Conservation (phyloP, 345 rosid genomes). For the Gossypium anomalum region DNA sequence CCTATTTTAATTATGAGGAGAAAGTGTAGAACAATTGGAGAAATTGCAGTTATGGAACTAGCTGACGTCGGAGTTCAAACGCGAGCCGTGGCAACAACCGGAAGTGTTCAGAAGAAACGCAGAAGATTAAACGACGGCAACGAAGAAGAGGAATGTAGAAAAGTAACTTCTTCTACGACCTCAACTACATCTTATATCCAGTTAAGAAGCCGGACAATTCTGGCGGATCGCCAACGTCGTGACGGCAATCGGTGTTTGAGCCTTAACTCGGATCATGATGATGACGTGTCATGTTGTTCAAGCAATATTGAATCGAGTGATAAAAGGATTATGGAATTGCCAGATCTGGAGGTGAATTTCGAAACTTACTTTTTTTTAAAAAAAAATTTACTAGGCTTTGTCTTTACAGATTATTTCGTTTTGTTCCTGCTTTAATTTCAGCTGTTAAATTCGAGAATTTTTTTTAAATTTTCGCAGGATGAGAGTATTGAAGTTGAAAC, state of each 20-base stretch:
- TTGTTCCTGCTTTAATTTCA: constrained; percentile 26
- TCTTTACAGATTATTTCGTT: constrained; percentile 22
- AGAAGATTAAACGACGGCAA: constrained; percentile 7
- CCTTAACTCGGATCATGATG: constrained; percentile 24
- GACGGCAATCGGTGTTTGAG: constrained; percentile 23
- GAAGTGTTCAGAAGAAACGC: constrained; percentile 7
- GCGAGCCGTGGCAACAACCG: constrained; percentile 13
- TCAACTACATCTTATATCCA: constrained; percentile 31
- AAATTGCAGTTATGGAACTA: constrained; percentile 26
- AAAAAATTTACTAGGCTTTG: not conserved
- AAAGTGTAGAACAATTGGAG: constrained; percentile 30
- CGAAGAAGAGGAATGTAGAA: constrained; percentile 7
- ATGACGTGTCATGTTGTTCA: constrained; percentile 47
- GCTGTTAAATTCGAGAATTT: constrained; percentile 14
- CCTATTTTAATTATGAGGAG: constrained; percentile 30
- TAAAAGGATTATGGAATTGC: constrained; percentile 22
- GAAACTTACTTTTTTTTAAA: not conserved
- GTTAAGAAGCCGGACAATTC: constrained; percentile 32
- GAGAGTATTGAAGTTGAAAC: constrained; percentile 52
- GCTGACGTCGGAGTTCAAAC: constrained; percentile 36
- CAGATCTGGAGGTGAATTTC: constrained; percentile 51
- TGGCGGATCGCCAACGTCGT: constrained; percentile 13
- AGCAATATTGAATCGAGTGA: constrained; percentile 44
- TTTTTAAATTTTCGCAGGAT: constrained; percentile 28
- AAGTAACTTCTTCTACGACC: constrained; percentile 11